phyloP scores from a whole-genome alignment of 345 rosid genomes.

The Toxicodendron radicans region DNA sequence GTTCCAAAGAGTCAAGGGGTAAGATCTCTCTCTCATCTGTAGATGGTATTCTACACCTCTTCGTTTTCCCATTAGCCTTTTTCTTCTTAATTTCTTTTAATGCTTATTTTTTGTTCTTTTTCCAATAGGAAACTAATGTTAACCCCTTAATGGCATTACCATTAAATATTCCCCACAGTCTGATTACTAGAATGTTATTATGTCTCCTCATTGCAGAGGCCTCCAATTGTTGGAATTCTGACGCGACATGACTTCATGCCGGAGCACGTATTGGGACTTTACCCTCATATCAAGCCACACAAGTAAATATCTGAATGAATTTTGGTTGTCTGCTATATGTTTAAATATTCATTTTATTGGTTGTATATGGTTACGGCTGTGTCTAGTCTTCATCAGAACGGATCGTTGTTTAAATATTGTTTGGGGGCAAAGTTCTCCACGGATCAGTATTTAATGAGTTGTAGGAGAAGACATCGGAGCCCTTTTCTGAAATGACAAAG shows the following conservation, averaged over 20 bases:
- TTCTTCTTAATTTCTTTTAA: neutral
- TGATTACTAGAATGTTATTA: neutral
- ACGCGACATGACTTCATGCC: slow-evolving; percentile 70
- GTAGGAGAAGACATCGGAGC: neutral
- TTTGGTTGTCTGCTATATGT: neutral
- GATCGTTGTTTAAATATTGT: neutral
- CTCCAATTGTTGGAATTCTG: slow-evolving; percentile 60
- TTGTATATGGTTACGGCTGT: neutral
- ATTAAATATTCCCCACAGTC: neutral
- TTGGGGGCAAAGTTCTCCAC: neutral
- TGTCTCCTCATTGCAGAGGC: slow-evolving; percentile 45
- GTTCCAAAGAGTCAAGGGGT: slow-evolving; percentile 67
- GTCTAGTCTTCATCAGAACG: neutral
- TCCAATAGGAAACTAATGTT: no score
- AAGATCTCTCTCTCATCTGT: slow-evolving; percentile 10
- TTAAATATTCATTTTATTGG: neutral
- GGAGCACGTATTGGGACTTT: slow-evolving; percentile 53
- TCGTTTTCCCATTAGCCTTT: neutral
- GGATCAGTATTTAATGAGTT: no score
- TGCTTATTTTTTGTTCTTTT: neutral
- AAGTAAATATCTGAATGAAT: slow-evolving; percentile 13
- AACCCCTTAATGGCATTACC: no score
- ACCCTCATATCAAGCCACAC: slow-evolving; percentile 41
- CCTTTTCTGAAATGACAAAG: neutral
- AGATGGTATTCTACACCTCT: neutral